Evolutionary conservation across 352 stramenopile genomes (phyloP), one percentile per base, ranked within the genome.

Genomic region (Pythium insidiosum): DNA sequence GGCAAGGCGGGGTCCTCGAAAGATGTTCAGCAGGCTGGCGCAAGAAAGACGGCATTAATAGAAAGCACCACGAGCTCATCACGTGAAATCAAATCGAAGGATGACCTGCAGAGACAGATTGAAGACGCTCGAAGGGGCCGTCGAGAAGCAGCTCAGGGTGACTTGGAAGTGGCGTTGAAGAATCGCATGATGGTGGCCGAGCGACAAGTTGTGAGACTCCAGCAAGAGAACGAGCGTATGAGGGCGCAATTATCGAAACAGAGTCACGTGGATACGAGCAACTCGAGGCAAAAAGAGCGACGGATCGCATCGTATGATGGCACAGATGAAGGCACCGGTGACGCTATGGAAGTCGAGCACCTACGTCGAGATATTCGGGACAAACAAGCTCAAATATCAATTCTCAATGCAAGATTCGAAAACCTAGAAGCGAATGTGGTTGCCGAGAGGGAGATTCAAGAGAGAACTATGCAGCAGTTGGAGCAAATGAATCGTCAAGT

Each of bases 401-500:
- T 95, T 45, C 42, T 96, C 2, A 89, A 92, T 33, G 85, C 83
- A 25, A 66, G 87, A 6, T 96, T 95, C 50, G 84, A 96, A 53
- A 87, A 94, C 36, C 56, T 95, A 28, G 84, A 95, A 40, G 66
- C 67, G 4, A 95, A 95, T 39, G 63, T 73, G 4, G 54, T 72
- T 6, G 84, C 83, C 5, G 80, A 95, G 46, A 59, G 68, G 3
- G 87, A 96, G 50, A 88, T 95, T n/a, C 86, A 96, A 36, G 80
- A 96, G 54, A 84, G 88, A 39, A 94, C 79, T 4, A 56, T 95
- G 13, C 61, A 69, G 10, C 76, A 93, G 60, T 80, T 95, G 52
- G 87, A 97, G 48, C 73, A 95, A 36, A 87, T 90, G 63, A 97
- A 97, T 52, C 69, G 83, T 12, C 82, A 94, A 49, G 75, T 97